Evolutionary conservation across 495 filamentous ascomycete genomes (phyloP), one percentile per base, ranked within the genome.

Genomic region (Lophiostoma macrostomum): DNA sequence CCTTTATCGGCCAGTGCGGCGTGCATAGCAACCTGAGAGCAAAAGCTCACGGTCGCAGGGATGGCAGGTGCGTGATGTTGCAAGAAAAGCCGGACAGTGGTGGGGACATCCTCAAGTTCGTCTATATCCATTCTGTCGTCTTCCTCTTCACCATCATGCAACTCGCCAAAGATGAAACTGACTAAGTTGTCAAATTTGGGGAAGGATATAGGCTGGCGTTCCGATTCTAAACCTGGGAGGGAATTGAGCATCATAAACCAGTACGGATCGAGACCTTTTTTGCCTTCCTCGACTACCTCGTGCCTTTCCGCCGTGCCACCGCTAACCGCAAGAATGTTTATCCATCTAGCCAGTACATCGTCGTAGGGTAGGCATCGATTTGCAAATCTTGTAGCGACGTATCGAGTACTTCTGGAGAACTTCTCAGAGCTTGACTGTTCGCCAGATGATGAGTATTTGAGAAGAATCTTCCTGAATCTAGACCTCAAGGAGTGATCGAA

Each of bases 211-310:
- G 29, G n/a, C 12, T 20, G n/a, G 5, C 34, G 28, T n/a, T 37
- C 41, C 6, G 22, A 11, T n/a, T 42, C 40, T 25, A 31, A 37
- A 20, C 49, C 53, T 12, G 36, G 31, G 5, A 45, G 14, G 4
- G 47, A 76, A 57, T 86, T 87, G 22, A 84, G 64, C 49, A 88
- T 77, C 39, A 73, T 73, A 66, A 85, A 86, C 82, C 86, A 89
- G 61, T 89, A 86, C 10, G 87, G 86, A 69, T 86, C 85, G 1
- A 95, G 77, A 2, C 93, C 93, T 66, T 91, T 90, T 50, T 80
- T 86, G 2, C 88, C 93, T 70, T 98, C 91, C 66, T 97, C 93
- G 0, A 87, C 67, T 0, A 95, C 81, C 63, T 96, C 91, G 32
- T 84, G 84, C 39, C 85, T 78, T 61, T 88, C 83, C 28, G 76